Conservation (phyloP, 2,329 filamentous ascomycete species). For the Exophiala xenobiotica region DNA sequence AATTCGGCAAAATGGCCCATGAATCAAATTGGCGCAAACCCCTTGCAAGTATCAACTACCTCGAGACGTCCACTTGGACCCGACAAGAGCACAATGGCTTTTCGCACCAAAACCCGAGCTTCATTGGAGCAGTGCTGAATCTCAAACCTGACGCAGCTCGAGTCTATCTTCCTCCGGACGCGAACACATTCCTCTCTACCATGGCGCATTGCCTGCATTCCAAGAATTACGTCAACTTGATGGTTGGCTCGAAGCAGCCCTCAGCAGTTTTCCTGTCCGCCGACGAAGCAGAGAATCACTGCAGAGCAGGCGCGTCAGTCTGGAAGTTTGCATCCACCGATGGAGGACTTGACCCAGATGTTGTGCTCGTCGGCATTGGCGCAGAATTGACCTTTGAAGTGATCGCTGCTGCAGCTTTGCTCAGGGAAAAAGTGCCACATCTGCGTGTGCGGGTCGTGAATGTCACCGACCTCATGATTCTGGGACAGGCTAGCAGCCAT, state of each 20-base stretch:
- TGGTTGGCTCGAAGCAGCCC: constrained; percentile 67
- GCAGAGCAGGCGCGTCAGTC: constrained; percentile 57
- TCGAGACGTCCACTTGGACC: constrained; percentile 66
- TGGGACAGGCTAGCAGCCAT: constrained; percentile 55
- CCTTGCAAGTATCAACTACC: constrained; percentile 63
- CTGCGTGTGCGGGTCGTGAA: constrained; percentile 63
- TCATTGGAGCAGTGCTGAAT: constrained; percentile 65
- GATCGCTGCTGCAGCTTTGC: constrained; percentile 58
- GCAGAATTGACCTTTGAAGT: constrained; percentile 66
- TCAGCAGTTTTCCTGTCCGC: constrained; percentile 59
- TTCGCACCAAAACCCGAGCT: constrained; percentile 67
- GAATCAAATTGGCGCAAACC: constrained; percentile 59
- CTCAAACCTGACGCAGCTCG: constrained; percentile 60
- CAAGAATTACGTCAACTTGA: constrained; percentile 65
- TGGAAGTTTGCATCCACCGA: constrained; percentile 65
- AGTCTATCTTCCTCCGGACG: constrained; percentile 66
- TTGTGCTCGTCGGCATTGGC: constrained; percentile 64
- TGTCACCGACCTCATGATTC: constrained; percentile 65
- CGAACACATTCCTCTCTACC: constrained; percentile 65
- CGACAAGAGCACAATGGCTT: constrained; percentile 69
- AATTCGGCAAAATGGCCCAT: constrained; percentile 62
- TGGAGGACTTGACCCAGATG: constrained; percentile 57
- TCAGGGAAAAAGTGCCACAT: constrained; percentile 50
- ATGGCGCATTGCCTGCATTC: constrained; percentile 61
- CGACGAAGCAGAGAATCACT: constrained; percentile 62